phyloP scores from a whole-genome alignment of 371 early-diverging fungal genomes.

The Aphelidium insulamus region DNA sequence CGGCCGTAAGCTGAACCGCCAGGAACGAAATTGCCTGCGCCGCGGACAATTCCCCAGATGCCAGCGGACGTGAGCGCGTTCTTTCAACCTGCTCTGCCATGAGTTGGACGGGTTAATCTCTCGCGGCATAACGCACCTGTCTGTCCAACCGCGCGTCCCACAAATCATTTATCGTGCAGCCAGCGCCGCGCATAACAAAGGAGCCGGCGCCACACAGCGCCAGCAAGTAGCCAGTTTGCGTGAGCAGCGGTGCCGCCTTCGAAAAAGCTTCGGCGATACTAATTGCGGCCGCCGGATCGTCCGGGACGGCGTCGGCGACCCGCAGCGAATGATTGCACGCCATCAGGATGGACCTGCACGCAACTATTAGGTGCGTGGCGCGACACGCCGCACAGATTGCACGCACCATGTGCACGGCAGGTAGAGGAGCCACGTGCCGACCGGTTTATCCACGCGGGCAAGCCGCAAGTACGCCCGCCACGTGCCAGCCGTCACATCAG shows the following conservation, averaged over 20 bases:
- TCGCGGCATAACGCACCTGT: constrained; percentile 13
- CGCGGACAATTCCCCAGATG: constrained; percentile 45
- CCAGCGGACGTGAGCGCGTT: constrained; percentile 63
- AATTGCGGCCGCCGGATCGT: too few relatives aligned
- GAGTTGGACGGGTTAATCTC: too few relatives aligned
- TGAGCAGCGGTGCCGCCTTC: constrained; percentile 18
- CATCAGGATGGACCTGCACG: constrained; percentile 17
- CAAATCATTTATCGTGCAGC: constrained; percentile 89
- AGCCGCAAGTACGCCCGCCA: constrained; percentile 50
- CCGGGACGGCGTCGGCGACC: neutral
- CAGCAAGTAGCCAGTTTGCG: constrained; percentile 32
- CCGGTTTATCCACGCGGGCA: constrained; percentile 68
- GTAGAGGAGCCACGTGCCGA: constrained; percentile 72
- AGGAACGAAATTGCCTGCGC: constrained; percentile 52
- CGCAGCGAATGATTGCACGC: constrained; percentile 4
- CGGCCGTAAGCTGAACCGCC: constrained; percentile 50
- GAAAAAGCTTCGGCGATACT: too few relatives aligned
- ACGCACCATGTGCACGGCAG: constrained; percentile 66
- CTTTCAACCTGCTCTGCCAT: constrained; percentile 45
- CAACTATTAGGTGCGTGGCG: too few relatives aligned
- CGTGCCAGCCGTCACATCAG: too few relatives aligned
- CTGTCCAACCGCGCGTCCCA: constrained; percentile 81
- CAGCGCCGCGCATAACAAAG: constrained; percentile 86
- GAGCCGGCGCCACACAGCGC: constrained; percentile 73
- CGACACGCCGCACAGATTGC: too few relatives aligned